These are phyloP conservation scores for Fomitopsis pulvina DNA, from an alignment of 768 basidiomycete genomes.

Conservation along the genomic window DNA sequence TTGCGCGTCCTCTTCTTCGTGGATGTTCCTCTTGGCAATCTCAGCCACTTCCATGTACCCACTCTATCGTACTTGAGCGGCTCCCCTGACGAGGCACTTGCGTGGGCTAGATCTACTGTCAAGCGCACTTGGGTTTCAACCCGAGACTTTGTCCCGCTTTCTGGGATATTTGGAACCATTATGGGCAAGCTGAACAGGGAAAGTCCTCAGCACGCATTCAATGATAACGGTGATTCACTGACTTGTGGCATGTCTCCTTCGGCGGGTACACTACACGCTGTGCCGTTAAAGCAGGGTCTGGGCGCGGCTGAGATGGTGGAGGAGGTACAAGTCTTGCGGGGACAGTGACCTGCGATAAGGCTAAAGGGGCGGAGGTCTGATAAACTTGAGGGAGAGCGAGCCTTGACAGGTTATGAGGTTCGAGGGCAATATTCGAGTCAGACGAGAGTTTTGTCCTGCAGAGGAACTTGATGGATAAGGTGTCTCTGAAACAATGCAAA, in stretches of 20 bases:
- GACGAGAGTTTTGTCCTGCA: neutral
- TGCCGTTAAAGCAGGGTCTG: conserved; percentile 40
- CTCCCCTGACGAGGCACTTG: conserved; percentile 51
- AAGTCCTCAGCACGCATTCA: neutral
- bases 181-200: conserved; percentile 56
- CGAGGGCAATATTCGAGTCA: neutral
- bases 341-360: conserved; percentile 16
- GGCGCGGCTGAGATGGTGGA: conserved; percentile 52
- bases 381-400: neutral
- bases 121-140: conserved; percentile 95
- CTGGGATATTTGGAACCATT: conserved; percentile 77
- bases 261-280: conserved; percentile 64
- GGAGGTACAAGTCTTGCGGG: conserved; percentile 63
- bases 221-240: conserved; percentile 21
- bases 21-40: conserved; percentile 72
- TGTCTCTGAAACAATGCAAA: neutral
- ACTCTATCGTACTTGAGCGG: conserved; percentile 67
- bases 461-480: neutral
- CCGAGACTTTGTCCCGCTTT: conserved; percentile 79
- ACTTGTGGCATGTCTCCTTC: conserved; percentile 76
- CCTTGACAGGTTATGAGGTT: neutral
- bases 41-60: conserved; percentile 88
- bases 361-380: neutral
- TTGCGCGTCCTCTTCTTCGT: conserved; percentile 83
- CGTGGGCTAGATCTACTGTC: conserved; percentile 69